These are phyloP conservation scores for Suillus placidus DNA, from an alignment of 768 basidiomycete genomes.

Conservation along the genomic window DNA sequence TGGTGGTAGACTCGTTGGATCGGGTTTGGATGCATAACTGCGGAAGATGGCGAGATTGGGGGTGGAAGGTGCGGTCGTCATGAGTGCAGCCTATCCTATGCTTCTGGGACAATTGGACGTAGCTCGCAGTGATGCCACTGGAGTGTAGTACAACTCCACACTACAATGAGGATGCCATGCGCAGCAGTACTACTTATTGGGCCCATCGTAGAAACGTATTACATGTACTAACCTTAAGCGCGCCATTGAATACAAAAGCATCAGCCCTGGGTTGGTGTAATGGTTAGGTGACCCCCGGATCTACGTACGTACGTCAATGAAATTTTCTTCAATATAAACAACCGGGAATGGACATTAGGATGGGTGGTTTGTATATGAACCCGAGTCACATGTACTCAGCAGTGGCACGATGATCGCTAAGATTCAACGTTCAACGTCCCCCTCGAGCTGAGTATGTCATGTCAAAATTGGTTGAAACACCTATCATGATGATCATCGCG, in stretches of 20 bases:
- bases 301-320: constrained; percentile 2
- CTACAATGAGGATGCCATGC: background rate
- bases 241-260: constrained; percentile 1
- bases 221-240: constrained; percentile 3
- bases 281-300: background rate
- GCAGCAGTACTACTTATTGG: background rate
- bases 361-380: background rate
- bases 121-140: background rate
- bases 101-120: background rate
- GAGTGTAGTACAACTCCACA: background rate
- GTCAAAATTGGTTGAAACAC: background rate
- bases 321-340: background rate
- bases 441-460: background rate
- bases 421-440: background rate
- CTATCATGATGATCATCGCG: background rate
- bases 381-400: background rate
- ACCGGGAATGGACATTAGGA: background rate
- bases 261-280: background rate
- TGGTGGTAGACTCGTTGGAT: constrained; percentile 57
- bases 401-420: background rate
- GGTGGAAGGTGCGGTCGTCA: background rate
- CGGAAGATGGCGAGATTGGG: constrained; percentile 58
- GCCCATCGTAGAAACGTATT: background rate
- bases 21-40: constrained; percentile 54
- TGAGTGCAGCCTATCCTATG: background rate